Evolutionary conservation across 2,329 filamentous ascomycete species (phyloP), one percentile per base, ranked within the genome.

Genomic region (Trichophyton equinum): DNA sequence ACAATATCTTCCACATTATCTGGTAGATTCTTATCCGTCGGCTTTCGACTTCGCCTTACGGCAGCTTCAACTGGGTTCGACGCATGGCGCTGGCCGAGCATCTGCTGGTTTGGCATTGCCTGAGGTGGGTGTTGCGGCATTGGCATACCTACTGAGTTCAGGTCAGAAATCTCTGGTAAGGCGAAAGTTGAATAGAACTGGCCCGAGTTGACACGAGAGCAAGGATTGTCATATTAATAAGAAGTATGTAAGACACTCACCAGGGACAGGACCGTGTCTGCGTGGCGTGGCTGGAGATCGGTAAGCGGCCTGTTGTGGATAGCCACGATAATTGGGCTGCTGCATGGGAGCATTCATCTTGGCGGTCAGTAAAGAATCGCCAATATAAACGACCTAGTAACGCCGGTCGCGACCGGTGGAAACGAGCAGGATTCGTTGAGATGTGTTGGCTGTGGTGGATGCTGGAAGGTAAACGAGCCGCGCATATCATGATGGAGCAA

Each of bases 1-100:
- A 90, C 83, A 65, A 87, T 83, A 56, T 90, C 85, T 67, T 95
- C 91, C 51, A 96, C 81, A 61, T 89, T 91, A 65, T 97, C 91
- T 44, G 94, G 91, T 27, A 99, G 85, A 68, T 90, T 94, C 80
- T 90, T 95, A 75, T 99, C 94, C 62, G 91, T 96, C 1, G 94
- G 94, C 75, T 92, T 95, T 71, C 86, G 85, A 70, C 89, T 90
- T 67, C 89, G 85, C 63, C 91, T 85, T 73, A 91, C 90, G 53
- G 87, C 85, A 64, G 71, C 69, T 51, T 76, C 74, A 36, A 72
- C 73, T 27, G 72, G 71, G 51, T 73, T 72, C 40, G 70, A 64
- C 63, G 72, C 72, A 60, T 68, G 67, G 62, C 73, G 74, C 46
- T 60, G 65, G 27, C 72, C 63, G 64, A 75, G 68, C 62, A 73